Conservation (phyloP, 257 asterid species). For the Handroanthus guayacan region DNA sequence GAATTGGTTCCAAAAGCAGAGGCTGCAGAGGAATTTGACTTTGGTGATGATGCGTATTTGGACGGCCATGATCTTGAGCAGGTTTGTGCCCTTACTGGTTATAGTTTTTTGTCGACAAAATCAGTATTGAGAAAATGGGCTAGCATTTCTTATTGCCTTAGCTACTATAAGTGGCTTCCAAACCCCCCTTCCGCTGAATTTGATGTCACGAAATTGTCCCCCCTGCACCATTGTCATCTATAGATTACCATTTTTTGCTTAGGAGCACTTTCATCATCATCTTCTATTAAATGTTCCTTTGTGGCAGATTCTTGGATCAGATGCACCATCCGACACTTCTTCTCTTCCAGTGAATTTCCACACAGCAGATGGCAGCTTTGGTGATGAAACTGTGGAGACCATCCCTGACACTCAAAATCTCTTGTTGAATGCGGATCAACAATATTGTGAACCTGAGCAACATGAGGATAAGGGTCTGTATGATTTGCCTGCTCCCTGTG, state of each 20-base stretch:
- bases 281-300: conserved; percentile 22
- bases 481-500: conserved; percentile 52
- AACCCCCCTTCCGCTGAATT: no score
- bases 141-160: no score
- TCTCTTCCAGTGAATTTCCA: conserved; percentile 48
- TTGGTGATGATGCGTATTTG: conserved; percentile 59
- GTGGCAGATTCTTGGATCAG: conserved; percentile 74
- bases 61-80: conserved; percentile 82
- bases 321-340: conserved; percentile 44
- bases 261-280: background rate
- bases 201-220: background rate
- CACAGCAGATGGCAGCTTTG: conserved; percentile 44
- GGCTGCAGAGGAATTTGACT: conserved; percentile 64
- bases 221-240: background rate
- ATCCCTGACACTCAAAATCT: conserved; percentile 41
- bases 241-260: background rate
- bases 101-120: background rate
- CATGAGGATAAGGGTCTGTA: conserved; percentile 46
- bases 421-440: conserved; percentile 41
- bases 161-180: no score
- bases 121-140: no score
- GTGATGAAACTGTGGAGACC: conserved; percentile 59
- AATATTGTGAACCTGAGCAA: conserved; percentile 45
- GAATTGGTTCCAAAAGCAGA: conserved; percentile 56
- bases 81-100: conserved; percentile 51